Base-by-base conservation (phyloP, 2,329 filamentous ascomycete genomes). In the Xylaria arbuscula region DNA sequence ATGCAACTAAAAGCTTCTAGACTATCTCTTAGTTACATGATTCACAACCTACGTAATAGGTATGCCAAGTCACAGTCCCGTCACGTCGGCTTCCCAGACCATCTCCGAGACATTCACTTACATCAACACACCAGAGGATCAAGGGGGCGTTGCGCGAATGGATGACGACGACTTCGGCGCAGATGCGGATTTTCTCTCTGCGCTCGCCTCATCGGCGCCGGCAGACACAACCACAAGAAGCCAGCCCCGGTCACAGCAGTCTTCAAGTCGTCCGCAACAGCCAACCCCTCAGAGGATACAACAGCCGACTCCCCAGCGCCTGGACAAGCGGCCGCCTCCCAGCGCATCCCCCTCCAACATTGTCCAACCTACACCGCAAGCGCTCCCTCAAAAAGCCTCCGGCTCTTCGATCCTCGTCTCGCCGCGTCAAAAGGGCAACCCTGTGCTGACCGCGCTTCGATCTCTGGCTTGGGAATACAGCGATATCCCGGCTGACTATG, bases 401-500 rank as follows among this genome's bases (percentile, higher is more conserved):
- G 91, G 92, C 3, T 93, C 92, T 17, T 89, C 92, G 5, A 97
- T 98, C 72, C 86, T 97, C 22, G 94, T 98, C 36, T 98, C 94
- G 42, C 91, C 93, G 17, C 90, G 94, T 48, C 94, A 99, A 80
- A 97, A 97, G 80, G 96, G 95, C 70, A 99, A 99, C 75, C 96
- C 96, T 0, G 92, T 98, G 58, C 83, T 99, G 36, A 92, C 93
- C 62, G 89, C 91, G 80, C 88, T 99, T 74, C 90, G 91, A 68
- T 90, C 92, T 0, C 86, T 97, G 67, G 88, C 94, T 0, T 99
- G 96, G 96, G 96, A 99, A 81, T 98, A 97, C 80, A 94, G 93
- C 70, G 95, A 98, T 76, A 97, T 97, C n/a, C 91, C 92, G 1
- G 93, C 95, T 38, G 96, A 99, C 81, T 99, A 97, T 79, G 91